phyloP scores from a whole-genome alignment of 2,329 filamentous ascomycete genomes.

The Fusarium beomiforme region DNA sequence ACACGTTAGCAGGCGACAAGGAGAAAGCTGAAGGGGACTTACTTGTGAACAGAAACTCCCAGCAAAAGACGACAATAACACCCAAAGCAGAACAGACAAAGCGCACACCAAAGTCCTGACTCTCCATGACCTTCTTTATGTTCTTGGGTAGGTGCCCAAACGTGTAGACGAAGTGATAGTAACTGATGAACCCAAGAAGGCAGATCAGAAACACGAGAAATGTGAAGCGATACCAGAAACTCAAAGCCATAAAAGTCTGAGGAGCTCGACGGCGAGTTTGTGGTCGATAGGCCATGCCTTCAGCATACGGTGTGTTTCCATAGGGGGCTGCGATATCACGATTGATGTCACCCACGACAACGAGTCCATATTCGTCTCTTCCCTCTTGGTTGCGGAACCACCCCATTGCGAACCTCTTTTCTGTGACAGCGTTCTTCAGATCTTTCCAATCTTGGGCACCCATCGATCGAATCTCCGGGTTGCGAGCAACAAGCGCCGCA shows the following conservation, averaged over 20 bases:
- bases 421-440: conserved; percentile 13
- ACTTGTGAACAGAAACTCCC: conserved; percentile 56
- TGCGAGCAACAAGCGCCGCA: conserved; percentile 32
- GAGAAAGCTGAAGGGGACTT: not conserved
- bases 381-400: conserved; percentile 22
- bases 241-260: conserved; percentile 50
- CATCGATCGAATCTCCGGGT: conserved; percentile 27
- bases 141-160: conserved; percentile 30
- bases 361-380: conserved; percentile 30
- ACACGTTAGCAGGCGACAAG: not conserved
- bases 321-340: not conserved
- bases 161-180: conserved; percentile 48
- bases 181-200: conserved; percentile 51
- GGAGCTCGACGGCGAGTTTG: conserved; percentile 16
- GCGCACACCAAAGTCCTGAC: conserved; percentile 54
- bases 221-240: conserved; percentile 47
- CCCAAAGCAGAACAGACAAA: conserved; percentile 55
- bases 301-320: conserved; percentile 17
- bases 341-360: conserved; percentile 4
- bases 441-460: conserved; percentile 23
- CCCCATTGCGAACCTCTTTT: conserved; percentile 29
- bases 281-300: conserved; percentile 8
- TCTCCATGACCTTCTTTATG: conserved; percentile 51
- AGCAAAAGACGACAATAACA: conserved; percentile 53
- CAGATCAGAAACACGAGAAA: conserved; percentile 48